A percentile compares a stretch with the other conserved stretches of the same genome.
phyloP scores from a whole-genome alignment of 2,329 filamentous ascomycete species.

The Botrytis pseudocinerea region DNA sequence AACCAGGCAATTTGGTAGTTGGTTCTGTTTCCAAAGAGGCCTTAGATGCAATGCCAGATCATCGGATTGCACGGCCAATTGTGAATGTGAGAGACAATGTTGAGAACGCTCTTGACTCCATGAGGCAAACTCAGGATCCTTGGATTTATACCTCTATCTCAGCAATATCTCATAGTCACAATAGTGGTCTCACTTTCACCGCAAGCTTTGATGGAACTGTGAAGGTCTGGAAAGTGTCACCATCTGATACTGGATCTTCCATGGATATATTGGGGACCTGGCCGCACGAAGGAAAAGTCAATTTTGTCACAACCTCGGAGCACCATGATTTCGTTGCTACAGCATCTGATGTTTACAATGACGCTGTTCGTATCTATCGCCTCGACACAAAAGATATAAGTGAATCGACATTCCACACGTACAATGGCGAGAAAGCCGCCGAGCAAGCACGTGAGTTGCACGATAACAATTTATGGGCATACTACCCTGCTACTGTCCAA shows the following conservation, averaged over 20 bases:
- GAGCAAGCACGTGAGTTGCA: slow-evolving; percentile 33
- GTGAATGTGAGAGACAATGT: slow-evolving; percentile 47
- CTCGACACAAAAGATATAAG: slow-evolving; percentile 44
- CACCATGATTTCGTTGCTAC: slow-evolving; percentile 55
- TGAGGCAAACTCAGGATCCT: slow-evolving; percentile 59
- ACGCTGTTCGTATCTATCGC: slow-evolving; percentile 59
- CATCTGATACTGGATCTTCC: slow-evolving; percentile 40
- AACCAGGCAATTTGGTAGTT: slow-evolving; percentile 60
- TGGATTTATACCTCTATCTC: slow-evolving; percentile 67
- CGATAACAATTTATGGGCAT: slow-evolving; percentile 53
- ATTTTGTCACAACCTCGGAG: slow-evolving; percentile 58
- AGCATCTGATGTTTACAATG: slow-evolving; percentile 54
- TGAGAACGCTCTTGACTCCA: slow-evolving; percentile 57
- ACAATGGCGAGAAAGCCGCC: slow-evolving; percentile 35
- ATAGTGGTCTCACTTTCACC: slow-evolving; percentile 53
- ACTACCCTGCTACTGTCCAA: slow-evolving; percentile 62
- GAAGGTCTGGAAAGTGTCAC: slow-evolving; percentile 55
- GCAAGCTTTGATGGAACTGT: slow-evolving; percentile 63
- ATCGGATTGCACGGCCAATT: slow-evolving; percentile 56
- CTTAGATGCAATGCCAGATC: slow-evolving; percentile 55
- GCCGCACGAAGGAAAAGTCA: slow-evolving; percentile 59
- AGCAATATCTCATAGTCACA: slow-evolving; percentile 56
- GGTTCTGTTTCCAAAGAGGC: slow-evolving; percentile 50
- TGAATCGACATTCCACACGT: slow-evolving; percentile 35
- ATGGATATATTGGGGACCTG: slow-evolving; percentile 54